Percentiles rank a stretch among this genome's conserved stretches.
Conservation (phyloP, 345 rosid species). For the Kernera saxatilis region DNA sequence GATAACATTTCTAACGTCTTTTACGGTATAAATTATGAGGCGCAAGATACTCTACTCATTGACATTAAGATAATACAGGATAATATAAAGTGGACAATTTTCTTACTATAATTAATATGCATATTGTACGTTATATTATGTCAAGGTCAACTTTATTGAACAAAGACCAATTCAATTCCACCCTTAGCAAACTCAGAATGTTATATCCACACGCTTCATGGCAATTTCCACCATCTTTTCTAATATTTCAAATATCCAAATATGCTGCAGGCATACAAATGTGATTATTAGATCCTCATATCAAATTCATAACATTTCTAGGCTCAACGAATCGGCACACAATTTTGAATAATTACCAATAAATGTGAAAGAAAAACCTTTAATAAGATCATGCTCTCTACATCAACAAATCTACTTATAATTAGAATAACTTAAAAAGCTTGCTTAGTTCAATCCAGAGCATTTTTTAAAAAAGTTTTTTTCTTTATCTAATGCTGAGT, state of each 20-base stretch:
- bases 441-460: neutral
- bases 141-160: neutral
- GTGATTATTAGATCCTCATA: neutral
- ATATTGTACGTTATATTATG: neutral
- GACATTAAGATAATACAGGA: neutral
- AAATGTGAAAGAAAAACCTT: neutral
- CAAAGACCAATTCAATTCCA: neutral
- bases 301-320: neutral
- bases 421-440: neutral
- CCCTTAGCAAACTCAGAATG: neutral
- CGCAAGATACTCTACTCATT: neutral
- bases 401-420: neutral
- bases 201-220: neutral
- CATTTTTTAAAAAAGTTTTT: neutral
- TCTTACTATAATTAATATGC: neutral
- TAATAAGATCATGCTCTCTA: neutral
- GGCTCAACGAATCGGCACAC: neutral
- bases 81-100: neutral
- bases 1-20: neutral
- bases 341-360: neutral
- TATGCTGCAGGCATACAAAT: neutral
- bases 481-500: neutral
- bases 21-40: neutral
- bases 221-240: conserved; percentile 4
- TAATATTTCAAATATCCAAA: neutral